A percentile compares a stretch with the other conserved stretches of the same genome.
Conservation (phyloP, 2,329 filamentous ascomycete genomes). For the Botryosphaeria dothidea region DNA sequence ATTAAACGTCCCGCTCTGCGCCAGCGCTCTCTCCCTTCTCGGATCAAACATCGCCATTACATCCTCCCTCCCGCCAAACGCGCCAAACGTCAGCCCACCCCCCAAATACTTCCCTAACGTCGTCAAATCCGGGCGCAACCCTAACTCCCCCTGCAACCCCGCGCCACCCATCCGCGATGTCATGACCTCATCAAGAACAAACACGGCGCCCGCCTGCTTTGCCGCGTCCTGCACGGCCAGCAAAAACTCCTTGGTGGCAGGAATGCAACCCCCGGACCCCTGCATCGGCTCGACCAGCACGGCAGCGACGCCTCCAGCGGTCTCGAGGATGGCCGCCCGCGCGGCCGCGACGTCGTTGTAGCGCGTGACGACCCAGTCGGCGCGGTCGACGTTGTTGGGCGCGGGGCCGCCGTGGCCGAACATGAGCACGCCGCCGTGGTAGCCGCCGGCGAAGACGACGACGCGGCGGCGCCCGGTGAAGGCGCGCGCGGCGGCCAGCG, state of each 20-base stretch:
- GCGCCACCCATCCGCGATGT: constrained; percentile 59
- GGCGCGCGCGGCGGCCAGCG: constrained; percentile 44
- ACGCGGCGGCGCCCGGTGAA: constrained; percentile 51
- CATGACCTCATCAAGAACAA: constrained; percentile 74
- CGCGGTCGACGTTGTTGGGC: constrained; percentile 50
- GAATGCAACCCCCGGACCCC: constrained; percentile 61
- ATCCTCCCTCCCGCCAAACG: constrained; percentile 61
- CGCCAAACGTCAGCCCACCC: constrained; percentile 66
- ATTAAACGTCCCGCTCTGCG: constrained; percentile 67
- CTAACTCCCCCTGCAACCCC: constrained; percentile 49
- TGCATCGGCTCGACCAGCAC: constrained; percentile 69
- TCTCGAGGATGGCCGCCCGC: constrained; percentile 42
- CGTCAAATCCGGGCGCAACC: constrained; percentile 60
- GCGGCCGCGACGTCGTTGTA: constrained; percentile 62
- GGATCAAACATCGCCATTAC: constrained; percentile 63
- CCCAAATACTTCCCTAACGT: constrained; percentile 69
- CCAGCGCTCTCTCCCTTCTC: constrained; percentile 40
- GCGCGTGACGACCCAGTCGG: constrained; percentile 60
- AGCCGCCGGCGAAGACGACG: constrained; percentile 53
- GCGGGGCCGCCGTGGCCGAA: constrained; percentile 43
- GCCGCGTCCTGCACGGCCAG: constrained; percentile 51
- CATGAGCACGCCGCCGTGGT: constrained; percentile 57
- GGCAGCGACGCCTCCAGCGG: constrained; percentile 54
- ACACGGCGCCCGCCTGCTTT: constrained; percentile 53
- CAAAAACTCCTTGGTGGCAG: constrained; percentile 55